A percentile compares a stretch with the other conserved stretches of the same genome.
Conservation (phyloP, 148 eudicot species). For the Cornus florida region DNA sequence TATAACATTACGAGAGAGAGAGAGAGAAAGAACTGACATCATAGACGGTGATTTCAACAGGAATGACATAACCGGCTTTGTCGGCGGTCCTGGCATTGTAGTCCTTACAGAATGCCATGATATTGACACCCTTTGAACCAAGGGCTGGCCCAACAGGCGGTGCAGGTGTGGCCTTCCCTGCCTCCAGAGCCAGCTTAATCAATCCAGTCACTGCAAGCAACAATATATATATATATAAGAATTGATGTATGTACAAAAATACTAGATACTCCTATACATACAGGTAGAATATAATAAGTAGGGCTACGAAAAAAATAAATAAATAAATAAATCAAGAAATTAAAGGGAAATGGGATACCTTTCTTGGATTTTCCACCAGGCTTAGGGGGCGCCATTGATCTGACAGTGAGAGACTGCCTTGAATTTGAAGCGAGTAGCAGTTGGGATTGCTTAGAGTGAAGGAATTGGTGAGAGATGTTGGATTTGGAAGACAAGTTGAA, state of each 20-base stretch:
- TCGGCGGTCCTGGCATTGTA: conserved; percentile 97
- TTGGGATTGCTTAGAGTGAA: conserved; percentile 13
- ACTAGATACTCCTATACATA: too few species aligned
- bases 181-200: conserved; percentile 90
- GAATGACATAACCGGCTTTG: conserved; percentile 85
- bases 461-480: conserved; percentile 28
- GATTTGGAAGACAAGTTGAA: conserved; percentile 41
- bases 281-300: not conserved
- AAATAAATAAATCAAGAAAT: not conserved
- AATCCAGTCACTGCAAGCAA: conserved; percentile 66
- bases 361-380: conserved; percentile 74
- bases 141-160: conserved; percentile 98
- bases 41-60: conserved; percentile 93
- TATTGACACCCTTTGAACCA: conserved; percentile 96
- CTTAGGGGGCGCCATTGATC: conserved; percentile 76
- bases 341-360: conserved; percentile 29
- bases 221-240: not conserved
- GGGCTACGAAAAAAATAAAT: not conserved
- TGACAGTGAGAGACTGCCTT: conserved; percentile 44
- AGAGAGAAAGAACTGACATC: conserved; percentile 48
- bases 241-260: too few species aligned
- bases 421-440: conserved; percentile 19
- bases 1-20: not conserved
- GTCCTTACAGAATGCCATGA: conserved; percentile 92
- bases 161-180: conserved; percentile 96